Base-by-base conservation (phyloP, 2,329 filamentous ascomycete species). In the Ceratocystiopsis minuta region DNA sequence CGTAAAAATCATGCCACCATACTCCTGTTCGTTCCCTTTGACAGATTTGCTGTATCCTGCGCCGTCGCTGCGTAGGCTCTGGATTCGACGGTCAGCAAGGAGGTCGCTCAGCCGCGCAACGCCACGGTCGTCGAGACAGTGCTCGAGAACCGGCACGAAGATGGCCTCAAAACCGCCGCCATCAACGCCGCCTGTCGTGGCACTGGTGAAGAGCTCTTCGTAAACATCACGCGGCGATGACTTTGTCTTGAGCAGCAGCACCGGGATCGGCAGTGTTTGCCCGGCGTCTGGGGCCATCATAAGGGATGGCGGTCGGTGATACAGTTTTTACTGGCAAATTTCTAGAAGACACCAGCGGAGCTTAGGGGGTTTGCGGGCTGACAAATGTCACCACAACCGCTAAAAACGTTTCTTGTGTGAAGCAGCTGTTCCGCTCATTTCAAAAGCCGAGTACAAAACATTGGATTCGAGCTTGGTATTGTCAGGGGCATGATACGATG, bases 1-100 rank as follows among this genome's bases (percentile, higher is more conserved):
- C 2, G 83, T 90, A 54, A 90, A 88, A 39, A 90, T 77, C 44
- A 88, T 61, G n/a, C 80, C 83, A 6, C 81, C 80, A 53, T 83
- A 88, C 46, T 2, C 41, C 24, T 28, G 24, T 6, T 28, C 24
- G 24, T 28, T 51, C 37, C 62, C n/a, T 13, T 11, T 24, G 14
- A 13, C 16, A n/a, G 4, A 6, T 7, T 16, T 6, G 12, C 17
- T 31, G 28, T n/a, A n/a, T n/a, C n/a, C n/a, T n/a, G n/a, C n/a
- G n/a, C n/a, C n/a, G n/a, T n/a, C n/a, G n/a, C n/a, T n/a, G n/a
- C n/a, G n/a, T n/a, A 6, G 15, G 28, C 16, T 36, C 9, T 20
- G 60, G 45, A 78, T 66, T 15, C 53, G 48, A 18, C 55, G 58
- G 1, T 53, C 49, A 11, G 51, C 53, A 11, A 87, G 64, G 15